A percentile compares a stretch with the other conserved stretches of the same genome.
Conservation (phyloP, 257 asterid genomes). For the Agastache rugosa region DNA sequence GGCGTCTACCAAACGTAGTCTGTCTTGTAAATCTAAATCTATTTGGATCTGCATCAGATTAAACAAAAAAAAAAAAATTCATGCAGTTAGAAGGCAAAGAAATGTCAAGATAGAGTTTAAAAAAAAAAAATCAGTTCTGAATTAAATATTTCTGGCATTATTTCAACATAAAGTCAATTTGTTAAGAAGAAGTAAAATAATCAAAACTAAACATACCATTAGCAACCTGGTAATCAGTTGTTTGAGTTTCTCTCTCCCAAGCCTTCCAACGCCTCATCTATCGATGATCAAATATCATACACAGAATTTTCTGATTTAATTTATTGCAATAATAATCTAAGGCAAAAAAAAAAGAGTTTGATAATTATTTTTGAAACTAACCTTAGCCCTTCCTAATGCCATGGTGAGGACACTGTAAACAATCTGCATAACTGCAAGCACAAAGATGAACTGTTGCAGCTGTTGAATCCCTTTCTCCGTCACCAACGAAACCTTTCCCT, state of each 20-base stretch:
- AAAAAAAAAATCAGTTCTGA: not conserved
- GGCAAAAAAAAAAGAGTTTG: not conserved
- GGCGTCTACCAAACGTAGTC: conserved; percentile 65
- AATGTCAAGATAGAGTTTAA: not conserved
- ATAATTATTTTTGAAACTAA: conserved; percentile 3
- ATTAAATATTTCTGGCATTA: no score
- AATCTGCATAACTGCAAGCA: conserved; percentile 64
- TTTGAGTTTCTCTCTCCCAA: conserved; percentile 69
- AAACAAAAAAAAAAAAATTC: not conserved
- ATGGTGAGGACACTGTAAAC: conserved; percentile 59
- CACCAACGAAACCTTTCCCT: conserved; percentile 59
- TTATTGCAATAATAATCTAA: not conserved
- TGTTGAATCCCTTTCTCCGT: conserved; percentile 52
- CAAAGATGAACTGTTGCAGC: conserved; percentile 58
- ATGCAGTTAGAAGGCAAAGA: not conserved
- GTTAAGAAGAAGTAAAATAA: no score
- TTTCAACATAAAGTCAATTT: no score
- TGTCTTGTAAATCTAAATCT: conserved; percentile 57
- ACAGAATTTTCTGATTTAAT: not conserved
- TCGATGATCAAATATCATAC: not conserved
- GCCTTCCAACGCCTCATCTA: conserved; percentile 67
- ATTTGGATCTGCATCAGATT: conserved; percentile 50
- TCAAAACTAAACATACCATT: conserved; percentile 45
- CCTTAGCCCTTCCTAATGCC: conserved; percentile 68
- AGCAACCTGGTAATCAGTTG: conserved; percentile 52